Evolutionary conservation across 768 basidiomycete species (phyloP).

Genomic region (Trametopsis cervina): DNA sequence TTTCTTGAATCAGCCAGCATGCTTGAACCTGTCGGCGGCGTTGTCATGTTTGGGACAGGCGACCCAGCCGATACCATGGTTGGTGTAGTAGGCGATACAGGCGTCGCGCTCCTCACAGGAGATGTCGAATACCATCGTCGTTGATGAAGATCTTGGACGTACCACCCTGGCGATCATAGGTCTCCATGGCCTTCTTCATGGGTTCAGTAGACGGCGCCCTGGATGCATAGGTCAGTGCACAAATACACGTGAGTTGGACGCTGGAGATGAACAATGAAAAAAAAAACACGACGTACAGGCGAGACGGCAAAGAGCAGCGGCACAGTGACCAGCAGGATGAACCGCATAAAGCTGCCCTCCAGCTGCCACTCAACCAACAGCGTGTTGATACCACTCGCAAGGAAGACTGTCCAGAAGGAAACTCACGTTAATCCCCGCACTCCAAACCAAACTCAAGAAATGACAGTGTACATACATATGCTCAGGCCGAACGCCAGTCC

Average conservation of each 20-base stretch:
- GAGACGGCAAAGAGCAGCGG: constrained; percentile 42
- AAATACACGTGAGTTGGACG: constrained; percentile 4
- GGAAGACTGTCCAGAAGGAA: constrained; percentile 37
- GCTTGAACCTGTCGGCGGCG: constrained; percentile 35
- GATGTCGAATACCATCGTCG: constrained; percentile 56
- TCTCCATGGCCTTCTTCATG: constrained; percentile 54
- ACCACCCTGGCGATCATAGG: constrained; percentile 61
- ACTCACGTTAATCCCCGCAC: neutral
- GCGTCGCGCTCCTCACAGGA: constrained; percentile 37
- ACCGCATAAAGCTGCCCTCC: constrained; percentile 36
- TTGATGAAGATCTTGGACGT: constrained; percentile 51
- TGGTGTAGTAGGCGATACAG: constrained; percentile 47
- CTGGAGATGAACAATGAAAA: constrained; percentile 36
- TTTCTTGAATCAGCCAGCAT: constrained; percentile 46
- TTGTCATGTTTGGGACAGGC: constrained; percentile 47
- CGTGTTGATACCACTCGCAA: constrained; percentile 56
- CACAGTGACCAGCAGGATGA: constrained; percentile 34
- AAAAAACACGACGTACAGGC: constrained; percentile 32
- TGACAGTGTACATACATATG: constrained; percentile 21
- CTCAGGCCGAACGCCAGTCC: constrained; percentile 28
- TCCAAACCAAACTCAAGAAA: neutral
- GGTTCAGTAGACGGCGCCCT: constrained; percentile 44
- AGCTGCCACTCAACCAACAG: constrained; percentile 48
- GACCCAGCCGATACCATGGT: constrained; percentile 53
- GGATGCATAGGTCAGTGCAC: constrained; percentile 27